Evolutionary conservation across 257 asterid genomes (phyloP).

Genomic region (Cynanchum wilfordii): DNA sequence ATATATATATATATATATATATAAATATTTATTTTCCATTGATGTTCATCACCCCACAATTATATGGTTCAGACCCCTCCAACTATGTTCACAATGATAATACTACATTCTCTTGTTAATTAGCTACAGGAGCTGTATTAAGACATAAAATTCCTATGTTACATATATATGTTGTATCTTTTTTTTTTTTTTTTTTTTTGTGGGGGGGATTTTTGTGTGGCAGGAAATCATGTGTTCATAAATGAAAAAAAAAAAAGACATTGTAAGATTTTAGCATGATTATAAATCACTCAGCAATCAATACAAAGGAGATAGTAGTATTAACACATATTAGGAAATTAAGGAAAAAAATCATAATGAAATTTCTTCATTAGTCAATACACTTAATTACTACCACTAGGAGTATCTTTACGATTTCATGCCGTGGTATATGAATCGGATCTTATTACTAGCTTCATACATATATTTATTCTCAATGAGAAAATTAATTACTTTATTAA

Average conservation of each 20-base stretch:
- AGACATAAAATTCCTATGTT: not conserved
- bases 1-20: not conserved
- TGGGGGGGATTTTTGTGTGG: not conserved
- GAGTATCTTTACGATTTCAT: not conserved
- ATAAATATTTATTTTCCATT: not conserved
- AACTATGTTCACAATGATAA: not conserved
- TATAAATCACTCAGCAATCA: constrained; percentile 8
- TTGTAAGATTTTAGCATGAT: constrained; percentile 8
- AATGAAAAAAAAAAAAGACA: not conserved
- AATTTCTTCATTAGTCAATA: constrained; percentile 14
- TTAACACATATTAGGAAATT: constrained; percentile 9
- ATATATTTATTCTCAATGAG: not conserved
- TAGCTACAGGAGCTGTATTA: not conserved
- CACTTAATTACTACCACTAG: constrained; percentile 2
- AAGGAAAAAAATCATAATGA: constrained; percentile 14
- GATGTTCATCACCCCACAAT: not conserved
- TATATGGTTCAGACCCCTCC: too few species aligned
- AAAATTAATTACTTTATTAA: not conserved
- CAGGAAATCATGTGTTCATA: not conserved
- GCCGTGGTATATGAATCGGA: not conserved
- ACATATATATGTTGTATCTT: not conserved
- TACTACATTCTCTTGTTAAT: not conserved
- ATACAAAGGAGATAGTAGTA: not conserved
- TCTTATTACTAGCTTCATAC: not conserved
- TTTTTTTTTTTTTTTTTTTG: too few species aligned